Evolutionary conservation across 768 basidiomycete species (phyloP), one percentile per base, ranked within the genome.

Genomic region (Chalciporus chontae): DNA sequence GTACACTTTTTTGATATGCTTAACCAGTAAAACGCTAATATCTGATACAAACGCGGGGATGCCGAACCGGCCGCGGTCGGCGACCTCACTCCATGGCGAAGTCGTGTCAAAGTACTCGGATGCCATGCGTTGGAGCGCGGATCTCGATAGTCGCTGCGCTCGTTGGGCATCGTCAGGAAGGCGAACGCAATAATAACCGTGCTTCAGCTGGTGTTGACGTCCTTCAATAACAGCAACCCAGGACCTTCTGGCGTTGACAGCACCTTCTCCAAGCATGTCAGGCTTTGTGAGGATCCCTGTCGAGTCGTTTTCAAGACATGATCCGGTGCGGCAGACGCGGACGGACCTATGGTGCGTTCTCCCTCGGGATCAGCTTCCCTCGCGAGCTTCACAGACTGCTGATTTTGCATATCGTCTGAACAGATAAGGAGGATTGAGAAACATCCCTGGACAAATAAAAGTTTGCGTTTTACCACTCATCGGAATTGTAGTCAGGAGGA

Each of bases 271-370:
- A 1, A 89, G 63, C 4, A 64, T 71, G 54, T 90, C 87, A 0
- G 84, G 81, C 55, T 89, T 88, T 0, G 87, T 89, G 9, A 87
- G 71, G 1, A 89, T 77, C 6, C 82, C 85, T 31, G 29, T 31
- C 5, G 1, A 13, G 29, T 31, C 29, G 13, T 31, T 31, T 5
- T 31, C 29, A 31, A 31, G 29, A 11, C 10, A 31, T 31, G 10
- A 31, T 11, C 5, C 9, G 8, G 8, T 11, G 29, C 5, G 29
- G 1, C 29, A 31, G 13, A 31, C 13, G 13, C 10, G 29, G 13
- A 31, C 29, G 29, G 13, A 31, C 29, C 29, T 48, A 87, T 85
- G 0, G 83, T 89, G 0, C 86, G 73, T 32, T 71, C 64, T 3
- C 84, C 83, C 0, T 67, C 50, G 0, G 76, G 75, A 59, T 87